Evolutionary conservation across 805 yeast species (phyloP).

Genomic region (Saturnispora mendoncae): DNA sequence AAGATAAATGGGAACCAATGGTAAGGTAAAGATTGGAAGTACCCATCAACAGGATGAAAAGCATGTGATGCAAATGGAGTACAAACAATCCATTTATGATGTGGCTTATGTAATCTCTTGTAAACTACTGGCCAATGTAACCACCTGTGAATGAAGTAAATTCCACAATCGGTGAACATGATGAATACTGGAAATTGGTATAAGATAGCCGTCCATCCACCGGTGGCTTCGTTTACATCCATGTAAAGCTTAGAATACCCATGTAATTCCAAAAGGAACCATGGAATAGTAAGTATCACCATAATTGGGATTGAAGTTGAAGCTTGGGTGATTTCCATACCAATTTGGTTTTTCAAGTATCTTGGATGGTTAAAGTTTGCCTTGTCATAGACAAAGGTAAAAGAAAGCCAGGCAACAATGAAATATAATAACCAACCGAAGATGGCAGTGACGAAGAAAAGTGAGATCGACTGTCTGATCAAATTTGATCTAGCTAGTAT

Average conservation of each 20-base stretch:
- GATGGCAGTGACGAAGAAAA: conserved; percentile 60
- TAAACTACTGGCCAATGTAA: conserved; percentile 89
- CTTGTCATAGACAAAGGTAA: conserved; percentile 72
- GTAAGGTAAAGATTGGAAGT: conserved; percentile 85
- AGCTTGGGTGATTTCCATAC: conserved; percentile 74
- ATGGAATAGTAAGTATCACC: conserved; percentile 83
- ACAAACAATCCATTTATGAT: conserved; percentile 98
- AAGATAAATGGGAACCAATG: conserved; percentile 85
- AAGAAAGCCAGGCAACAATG: conserved; percentile 66
- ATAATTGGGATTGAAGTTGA: conserved; percentile 75
- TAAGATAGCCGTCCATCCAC: conserved; percentile 57
- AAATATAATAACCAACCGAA: conserved; percentile 87
- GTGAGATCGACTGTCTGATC: conserved; percentile 59
- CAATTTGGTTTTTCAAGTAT: conserved; percentile 87
- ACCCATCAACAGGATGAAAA: conserved; percentile 97
- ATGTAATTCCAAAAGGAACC: conserved; percentile 75
- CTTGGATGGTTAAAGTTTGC: conserved; percentile 92
- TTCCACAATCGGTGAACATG: conserved; percentile 89
- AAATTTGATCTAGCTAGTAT: conserved; percentile 62
- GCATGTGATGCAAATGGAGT: conserved; percentile 98
- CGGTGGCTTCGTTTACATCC: conserved; percentile 50
- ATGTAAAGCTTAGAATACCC: conserved; percentile 79
- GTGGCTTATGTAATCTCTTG: conserved; percentile 87
- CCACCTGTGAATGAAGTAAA: conserved; percentile 85
- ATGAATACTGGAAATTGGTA: conserved; percentile 71